A percentile compares a stretch with the other conserved stretches of the same genome.
phyloP scores from a whole-genome alignment of 78 protist genomes.

The Thecamonas trahens region DNA sequence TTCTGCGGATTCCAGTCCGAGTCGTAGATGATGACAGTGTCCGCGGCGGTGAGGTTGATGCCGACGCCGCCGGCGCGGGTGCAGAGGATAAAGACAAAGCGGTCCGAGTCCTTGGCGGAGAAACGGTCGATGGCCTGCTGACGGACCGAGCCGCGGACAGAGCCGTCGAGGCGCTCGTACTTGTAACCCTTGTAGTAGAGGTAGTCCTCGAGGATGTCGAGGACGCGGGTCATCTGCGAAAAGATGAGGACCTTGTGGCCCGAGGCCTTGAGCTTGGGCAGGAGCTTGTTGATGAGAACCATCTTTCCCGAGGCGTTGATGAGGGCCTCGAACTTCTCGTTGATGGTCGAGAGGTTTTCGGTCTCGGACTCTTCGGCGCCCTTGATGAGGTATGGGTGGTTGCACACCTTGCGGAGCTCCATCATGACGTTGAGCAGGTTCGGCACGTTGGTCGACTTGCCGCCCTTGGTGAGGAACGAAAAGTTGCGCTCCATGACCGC shows the following conservation, averaged over 20 bases:
- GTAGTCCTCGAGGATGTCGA: conserved; percentile 88
- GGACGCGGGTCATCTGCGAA: conserved; percentile 84
- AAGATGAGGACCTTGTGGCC: conserved; percentile 87
- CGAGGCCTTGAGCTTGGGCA: conserved; percentile 55
- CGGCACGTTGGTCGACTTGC: conserved; percentile 9
- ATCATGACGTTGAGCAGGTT: conserved; percentile 73
- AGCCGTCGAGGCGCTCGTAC: conserved; percentile 84
- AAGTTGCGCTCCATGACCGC: conserved; percentile 78
- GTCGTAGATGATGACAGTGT: conserved; percentile 95
- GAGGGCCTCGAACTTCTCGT: conserved; percentile 12
- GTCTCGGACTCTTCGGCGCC: conserved; percentile 50
- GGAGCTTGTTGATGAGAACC: conserved; percentile 80
- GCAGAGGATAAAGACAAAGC: conserved; percentile 84
- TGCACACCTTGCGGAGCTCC: conserved; percentile 93
- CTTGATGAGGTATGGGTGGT: conserved; percentile 84
- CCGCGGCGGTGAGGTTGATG: conserved; percentile 92
- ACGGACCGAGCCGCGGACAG: conserved; percentile 64
- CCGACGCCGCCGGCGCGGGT: conserved; percentile 98
- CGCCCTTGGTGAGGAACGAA: conserved; percentile 45
- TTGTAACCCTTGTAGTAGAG: conserved; percentile 28
- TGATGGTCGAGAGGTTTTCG: not conserved
- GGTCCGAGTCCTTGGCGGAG: conserved; percentile 30
- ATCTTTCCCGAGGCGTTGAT: conserved; percentile 83
- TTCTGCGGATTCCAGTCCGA: conserved; percentile 98
- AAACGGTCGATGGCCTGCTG: conserved; percentile 80